Percentiles rank a stretch among this genome's conserved stretches.
Conservation (phyloP, 495 filamentous ascomycete species). For the Hypoxylon fragiforme region DNA sequence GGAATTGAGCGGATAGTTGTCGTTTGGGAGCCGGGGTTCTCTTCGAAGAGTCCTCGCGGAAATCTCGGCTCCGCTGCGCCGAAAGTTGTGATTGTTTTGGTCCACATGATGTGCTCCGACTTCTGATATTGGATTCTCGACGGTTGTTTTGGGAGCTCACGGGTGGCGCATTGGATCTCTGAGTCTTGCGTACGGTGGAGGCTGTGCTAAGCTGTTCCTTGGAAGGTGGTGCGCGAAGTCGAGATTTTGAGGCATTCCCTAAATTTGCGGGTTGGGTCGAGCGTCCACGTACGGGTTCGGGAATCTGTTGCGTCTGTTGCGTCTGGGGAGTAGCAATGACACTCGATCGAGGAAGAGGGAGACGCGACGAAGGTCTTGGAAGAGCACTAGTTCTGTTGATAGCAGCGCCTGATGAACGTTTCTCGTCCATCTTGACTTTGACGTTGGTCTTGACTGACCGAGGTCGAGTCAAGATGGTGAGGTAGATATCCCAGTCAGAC, state of each 20-base stretch:
- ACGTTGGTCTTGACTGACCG: too few relatives aligned
- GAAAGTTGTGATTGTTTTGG: conserved; percentile 13
- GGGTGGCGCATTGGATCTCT: conserved; percentile 23
- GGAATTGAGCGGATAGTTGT: conserved; percentile 31
- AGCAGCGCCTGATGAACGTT: conserved; percentile 17
- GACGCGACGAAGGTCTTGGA: conserved; percentile 38
- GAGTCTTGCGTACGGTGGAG: conserved; percentile 28
- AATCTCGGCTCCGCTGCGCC: conserved; percentile 15
- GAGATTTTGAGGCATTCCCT: conserved; percentile 41
- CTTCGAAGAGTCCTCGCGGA: conserved; percentile 25
- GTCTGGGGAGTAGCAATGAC: background rate
- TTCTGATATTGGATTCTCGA: conserved; percentile 19
- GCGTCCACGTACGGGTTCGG: conserved; percentile 22
- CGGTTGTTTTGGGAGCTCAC: conserved; percentile 21
- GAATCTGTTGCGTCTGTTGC: conserved; percentile 10
- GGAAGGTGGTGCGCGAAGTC: conserved; percentile 46
- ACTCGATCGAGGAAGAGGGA: conserved; percentile 37
- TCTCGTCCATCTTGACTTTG: conserved; percentile 45
- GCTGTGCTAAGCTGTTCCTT: conserved; percentile 43
- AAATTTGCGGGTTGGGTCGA: conserved; percentile 10
- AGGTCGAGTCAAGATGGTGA: conserved; percentile 8
- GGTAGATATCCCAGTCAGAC: conserved; percentile 1
- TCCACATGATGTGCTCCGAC: conserved; percentile 19
- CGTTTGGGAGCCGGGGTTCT: conserved; percentile 27
- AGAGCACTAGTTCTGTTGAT: conserved; percentile 28